Evolutionary conservation across 176 grass and related monocot species (phyloP).

Genomic region (Carex myosuroides): DNA sequence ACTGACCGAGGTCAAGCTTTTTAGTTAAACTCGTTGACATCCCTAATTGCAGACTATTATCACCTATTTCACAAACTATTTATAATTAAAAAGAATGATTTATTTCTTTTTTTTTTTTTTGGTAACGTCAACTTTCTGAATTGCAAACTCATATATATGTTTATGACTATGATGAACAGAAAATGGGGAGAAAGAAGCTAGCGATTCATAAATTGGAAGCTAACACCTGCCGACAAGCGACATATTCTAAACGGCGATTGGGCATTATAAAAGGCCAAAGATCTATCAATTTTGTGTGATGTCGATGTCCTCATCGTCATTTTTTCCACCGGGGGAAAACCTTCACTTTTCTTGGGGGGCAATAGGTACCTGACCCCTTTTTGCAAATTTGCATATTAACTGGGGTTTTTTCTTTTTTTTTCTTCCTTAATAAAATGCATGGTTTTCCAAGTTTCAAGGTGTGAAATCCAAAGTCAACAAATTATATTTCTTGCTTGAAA

Average conservation of each 20-base stretch:
- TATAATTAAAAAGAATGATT: too few relatives aligned
- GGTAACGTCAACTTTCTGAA: not conserved
- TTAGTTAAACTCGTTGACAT: too few relatives aligned
- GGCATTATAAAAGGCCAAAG: conserved; percentile 30
- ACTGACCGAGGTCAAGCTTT: too few relatives aligned
- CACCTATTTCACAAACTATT: too few relatives aligned
- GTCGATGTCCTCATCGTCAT: conserved; percentile 25
- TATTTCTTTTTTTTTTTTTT: too few relatives aligned
- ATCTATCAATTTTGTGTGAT: conserved; percentile 33
- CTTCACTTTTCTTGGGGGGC: not conserved
- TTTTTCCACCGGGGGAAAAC: conserved; percentile 28
- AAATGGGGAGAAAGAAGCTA: conserved; percentile 34
- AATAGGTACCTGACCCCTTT: not conserved
- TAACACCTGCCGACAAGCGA: conserved; percentile 6
- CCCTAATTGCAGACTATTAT: too few relatives aligned
- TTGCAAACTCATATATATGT: not conserved
- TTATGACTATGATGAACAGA: not conserved
- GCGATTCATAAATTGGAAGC: conserved; percentile 23
- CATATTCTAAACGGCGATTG: conserved; percentile 18
- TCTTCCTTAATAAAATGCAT: too few relatives aligned
- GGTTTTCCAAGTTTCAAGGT: not conserved
- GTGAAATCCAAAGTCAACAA: not conserved
- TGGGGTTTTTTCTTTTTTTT: too few relatives aligned
- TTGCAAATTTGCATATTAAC: not conserved
- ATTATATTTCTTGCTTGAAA: not conserved